phyloP scores from a whole-genome alignment of 2,329 filamentous ascomycete species.

The Exophiala sp. region DNA sequence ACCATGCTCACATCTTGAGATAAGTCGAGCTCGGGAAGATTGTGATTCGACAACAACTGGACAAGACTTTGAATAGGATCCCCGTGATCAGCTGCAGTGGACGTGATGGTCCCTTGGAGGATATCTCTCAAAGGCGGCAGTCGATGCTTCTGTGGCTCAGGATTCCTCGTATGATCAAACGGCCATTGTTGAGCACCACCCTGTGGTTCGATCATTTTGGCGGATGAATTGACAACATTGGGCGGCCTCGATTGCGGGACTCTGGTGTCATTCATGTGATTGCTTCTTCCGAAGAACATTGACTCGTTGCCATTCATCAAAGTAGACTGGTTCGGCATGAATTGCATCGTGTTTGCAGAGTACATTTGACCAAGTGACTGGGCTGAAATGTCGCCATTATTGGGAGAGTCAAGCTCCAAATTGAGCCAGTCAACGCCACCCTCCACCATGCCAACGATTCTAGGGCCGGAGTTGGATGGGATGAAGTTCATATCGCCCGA shows the following conservation, averaged over 20 bases:
- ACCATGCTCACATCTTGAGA: slow-evolving; percentile 15
- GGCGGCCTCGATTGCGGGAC: slow-evolving; percentile 5
- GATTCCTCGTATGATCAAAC: slow-evolving; percentile 21
- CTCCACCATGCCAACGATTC: slow-evolving; percentile 16
- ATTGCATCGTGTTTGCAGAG: slow-evolving; percentile 3
- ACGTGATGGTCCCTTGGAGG: slow-evolving; percentile 17
- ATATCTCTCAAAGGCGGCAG: slow-evolving; percentile 21
- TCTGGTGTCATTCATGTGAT: background rate
- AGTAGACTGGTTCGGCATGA: slow-evolving; percentile 1
- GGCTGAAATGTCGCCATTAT: slow-evolving; percentile 5
- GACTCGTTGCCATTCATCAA: background rate
- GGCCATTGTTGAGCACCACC: slow-evolving; percentile 17
- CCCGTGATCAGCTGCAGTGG: slow-evolving; percentile 10
- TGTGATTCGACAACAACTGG: slow-evolving; percentile 15
- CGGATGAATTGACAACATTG: background rate
- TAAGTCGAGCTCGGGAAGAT: slow-evolving; percentile 13
- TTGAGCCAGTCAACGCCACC: slow-evolving; percentile 16
- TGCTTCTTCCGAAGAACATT: slow-evolving; percentile 2
- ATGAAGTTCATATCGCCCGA: slow-evolving; percentile 18
- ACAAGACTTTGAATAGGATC: slow-evolving; percentile 13
- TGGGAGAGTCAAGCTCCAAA: slow-evolving; percentile 17
- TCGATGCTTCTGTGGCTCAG: slow-evolving; percentile 13
- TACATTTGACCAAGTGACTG: slow-evolving; percentile 6
- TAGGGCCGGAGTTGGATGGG: slow-evolving; percentile 9
- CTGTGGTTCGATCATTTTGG: slow-evolving; percentile 7